Evolutionary conservation across 495 filamentous ascomycete species (phyloP), one percentile per base, ranked within the genome.

Genomic region (Xylaria nigripes): DNA sequence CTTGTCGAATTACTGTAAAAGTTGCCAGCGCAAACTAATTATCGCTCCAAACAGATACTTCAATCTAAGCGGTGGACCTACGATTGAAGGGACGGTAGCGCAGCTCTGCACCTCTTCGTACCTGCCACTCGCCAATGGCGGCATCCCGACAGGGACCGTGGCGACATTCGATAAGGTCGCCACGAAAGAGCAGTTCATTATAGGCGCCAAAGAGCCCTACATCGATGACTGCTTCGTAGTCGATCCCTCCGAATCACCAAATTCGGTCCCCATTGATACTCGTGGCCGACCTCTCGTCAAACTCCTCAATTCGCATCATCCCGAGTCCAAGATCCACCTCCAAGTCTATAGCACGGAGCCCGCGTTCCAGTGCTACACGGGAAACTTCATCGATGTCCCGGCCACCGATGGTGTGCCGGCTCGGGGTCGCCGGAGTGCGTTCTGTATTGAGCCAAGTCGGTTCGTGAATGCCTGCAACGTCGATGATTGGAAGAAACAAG

Each of bases 301-400:
- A 6, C 78, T 87, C 3, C 85, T 84, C 32, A 73, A 72, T 18
- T 85, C 91, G 53, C 79, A 76, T 66, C 86, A 94, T 61, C 81
- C 86, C 6, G 73, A 71, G 5, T 82, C 83, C 18, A 80, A 81
- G 43, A 73, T 96, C 56, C 83, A 94, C 61, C 81, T 96, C 19
- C 87, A 95, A 59, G 83, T 94, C 8, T 71, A 81, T 60, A 90
- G 86, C 71, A 96, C 90, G 0, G 91, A 96, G 70, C 93, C 93
- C 1, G 89, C 91, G 0, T 96, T 95, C 79, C 91, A 96, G 68
- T 94, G 94, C 72, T 96, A 96, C 72, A 94, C 89, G 0, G 93
- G 90, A 43, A 85, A 87, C 61, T 82, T 81, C 60, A 87, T 93
- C 58, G 73, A 90, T 58, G 82, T 93, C n/a, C 85, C 83, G 0